Evolutionary conservation across 345 rosid species (phyloP).

Genomic region (Orychophragmus violaceus): DNA sequence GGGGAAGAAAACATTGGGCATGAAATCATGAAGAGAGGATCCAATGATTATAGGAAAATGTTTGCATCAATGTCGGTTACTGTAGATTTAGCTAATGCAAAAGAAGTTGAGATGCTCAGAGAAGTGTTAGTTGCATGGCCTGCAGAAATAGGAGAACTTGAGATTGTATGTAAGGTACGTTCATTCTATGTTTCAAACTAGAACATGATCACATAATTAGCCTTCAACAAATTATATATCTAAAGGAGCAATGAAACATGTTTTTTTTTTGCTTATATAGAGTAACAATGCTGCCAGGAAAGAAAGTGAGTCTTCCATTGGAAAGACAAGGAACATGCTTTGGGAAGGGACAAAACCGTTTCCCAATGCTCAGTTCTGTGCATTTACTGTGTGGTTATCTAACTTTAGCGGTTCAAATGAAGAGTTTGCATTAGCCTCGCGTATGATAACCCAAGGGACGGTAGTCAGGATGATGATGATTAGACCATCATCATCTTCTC

Average conservation of each 20-base stretch:
- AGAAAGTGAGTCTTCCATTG: not conserved
- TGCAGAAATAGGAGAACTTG: not conserved
- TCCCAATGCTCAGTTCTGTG: not conserved
- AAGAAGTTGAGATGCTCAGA: not conserved
- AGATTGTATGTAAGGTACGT: not conserved
- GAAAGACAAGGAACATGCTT: not conserved
- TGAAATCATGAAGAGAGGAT: not conserved
- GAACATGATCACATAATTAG: not conserved
- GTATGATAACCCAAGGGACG: not conserved
- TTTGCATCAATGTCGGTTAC: not conserved
- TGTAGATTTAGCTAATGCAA: not conserved
- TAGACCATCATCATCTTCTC: not conserved
- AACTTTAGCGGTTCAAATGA: not conserved
- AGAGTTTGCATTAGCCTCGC: not conserved
- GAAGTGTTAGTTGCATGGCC: not conserved
- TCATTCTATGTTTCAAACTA: not conserved
- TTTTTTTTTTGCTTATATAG: not conserved
- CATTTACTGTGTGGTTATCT: not conserved
- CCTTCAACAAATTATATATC: too few relatives aligned
- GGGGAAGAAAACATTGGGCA: not conserved
- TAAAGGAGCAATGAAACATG: not conserved
- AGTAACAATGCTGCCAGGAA: not conserved
- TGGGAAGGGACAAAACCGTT: constrained; percentile 1
- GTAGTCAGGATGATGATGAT: not conserved
- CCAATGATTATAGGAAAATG: not conserved